These are phyloP conservation scores for Pterula multifida DNA, from an alignment of 1,284 basidiomycete species.

Conservation along the genomic window DNA sequence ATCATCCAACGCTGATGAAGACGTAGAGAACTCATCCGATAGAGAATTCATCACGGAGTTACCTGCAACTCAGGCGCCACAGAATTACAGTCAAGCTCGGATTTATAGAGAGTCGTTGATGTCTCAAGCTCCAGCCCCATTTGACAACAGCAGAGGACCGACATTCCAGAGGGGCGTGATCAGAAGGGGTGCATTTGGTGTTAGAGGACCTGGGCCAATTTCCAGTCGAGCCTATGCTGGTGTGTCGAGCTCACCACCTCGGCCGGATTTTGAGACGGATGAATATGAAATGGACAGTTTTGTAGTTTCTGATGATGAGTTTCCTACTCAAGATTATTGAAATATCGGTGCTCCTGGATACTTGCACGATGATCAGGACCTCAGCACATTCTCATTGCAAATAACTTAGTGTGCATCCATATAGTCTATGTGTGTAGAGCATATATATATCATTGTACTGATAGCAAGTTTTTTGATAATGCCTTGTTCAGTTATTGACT, in stretches of 20 bases:
- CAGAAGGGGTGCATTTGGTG: constrained; percentile 27
- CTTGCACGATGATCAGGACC: no score
- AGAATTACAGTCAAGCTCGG: constrained; percentile 63
- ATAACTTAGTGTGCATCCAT: no score
- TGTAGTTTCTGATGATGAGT: constrained; percentile 58
- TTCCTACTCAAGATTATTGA: no score
- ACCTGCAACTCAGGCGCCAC: constrained; percentile 57
- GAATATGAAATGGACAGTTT: constrained; percentile 66
- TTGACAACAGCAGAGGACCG: constrained; percentile 25
- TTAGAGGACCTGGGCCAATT: constrained; percentile 10
- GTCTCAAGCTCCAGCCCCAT: constrained; percentile 41
- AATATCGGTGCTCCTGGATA: no score
- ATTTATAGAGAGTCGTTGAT: constrained; percentile 59
- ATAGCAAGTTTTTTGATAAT: no score
- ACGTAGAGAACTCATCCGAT: constrained; percentile 58
- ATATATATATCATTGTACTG: background rate
- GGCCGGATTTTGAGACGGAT: constrained; percentile 35
- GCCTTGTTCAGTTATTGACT: no score
- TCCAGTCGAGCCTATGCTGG: constrained; percentile 17
- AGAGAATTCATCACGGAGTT: constrained; percentile 53
- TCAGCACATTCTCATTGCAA: no score
- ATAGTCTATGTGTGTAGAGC: no score
- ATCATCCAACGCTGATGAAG: constrained; percentile 41
- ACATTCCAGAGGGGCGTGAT: constrained; percentile 39
- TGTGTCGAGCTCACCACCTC: constrained; percentile 49